Percentiles rank a stretch among this genome's conserved stretches.
Evolutionary conservation across 2,329 filamentous ascomycete genomes (phyloP).

Genomic region (Boeremia exigua): DNA sequence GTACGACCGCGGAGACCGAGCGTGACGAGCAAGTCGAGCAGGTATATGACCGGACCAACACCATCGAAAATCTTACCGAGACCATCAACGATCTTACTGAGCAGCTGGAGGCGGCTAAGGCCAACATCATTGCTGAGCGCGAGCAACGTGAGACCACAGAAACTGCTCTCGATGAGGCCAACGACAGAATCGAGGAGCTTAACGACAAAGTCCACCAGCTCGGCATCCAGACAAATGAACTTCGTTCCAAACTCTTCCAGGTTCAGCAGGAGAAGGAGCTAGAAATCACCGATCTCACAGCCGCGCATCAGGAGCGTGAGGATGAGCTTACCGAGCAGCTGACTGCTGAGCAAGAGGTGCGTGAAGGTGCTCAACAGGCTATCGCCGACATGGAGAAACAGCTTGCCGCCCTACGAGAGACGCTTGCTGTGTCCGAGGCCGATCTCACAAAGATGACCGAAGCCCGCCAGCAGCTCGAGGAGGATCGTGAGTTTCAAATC

Average conservation of each 20-base stretch:
- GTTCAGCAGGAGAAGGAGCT: conserved; percentile 52
- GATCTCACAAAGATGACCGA: conserved; percentile 32
- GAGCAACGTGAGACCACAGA: conserved; percentile 53
- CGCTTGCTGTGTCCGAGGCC: conserved; percentile 36
- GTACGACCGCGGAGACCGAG: conserved; percentile 46
- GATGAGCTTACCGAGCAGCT: conserved; percentile 49
- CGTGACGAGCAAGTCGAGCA: conserved; percentile 45
- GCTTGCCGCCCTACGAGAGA: conserved; percentile 44
- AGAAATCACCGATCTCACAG: conserved; percentile 48
- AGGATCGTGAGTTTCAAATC: conserved; percentile 43
- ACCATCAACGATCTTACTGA: conserved; percentile 48
- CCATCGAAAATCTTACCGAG: conserved; percentile 39
- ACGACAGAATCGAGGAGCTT: conserved; percentile 50
- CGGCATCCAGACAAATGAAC: conserved; percentile 56
- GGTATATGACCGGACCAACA: conserved; percentile 45
- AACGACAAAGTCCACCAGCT: conserved; percentile 48
- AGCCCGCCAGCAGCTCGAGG: conserved; percentile 41
- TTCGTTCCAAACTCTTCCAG: conserved; percentile 56
- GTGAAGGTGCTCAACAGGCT: conserved; percentile 47
- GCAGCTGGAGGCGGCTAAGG: conserved; percentile 47
- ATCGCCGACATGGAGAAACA: conserved; percentile 41
- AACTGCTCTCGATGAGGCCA: conserved; percentile 51
- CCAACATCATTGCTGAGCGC: conserved; percentile 50
- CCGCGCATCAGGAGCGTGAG: conserved; percentile 47
- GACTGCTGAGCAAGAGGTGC: conserved; percentile 46